Base-by-base conservation (phyloP, 202 grass and related monocot genomes). In the Digitaria exilis region DNA sequence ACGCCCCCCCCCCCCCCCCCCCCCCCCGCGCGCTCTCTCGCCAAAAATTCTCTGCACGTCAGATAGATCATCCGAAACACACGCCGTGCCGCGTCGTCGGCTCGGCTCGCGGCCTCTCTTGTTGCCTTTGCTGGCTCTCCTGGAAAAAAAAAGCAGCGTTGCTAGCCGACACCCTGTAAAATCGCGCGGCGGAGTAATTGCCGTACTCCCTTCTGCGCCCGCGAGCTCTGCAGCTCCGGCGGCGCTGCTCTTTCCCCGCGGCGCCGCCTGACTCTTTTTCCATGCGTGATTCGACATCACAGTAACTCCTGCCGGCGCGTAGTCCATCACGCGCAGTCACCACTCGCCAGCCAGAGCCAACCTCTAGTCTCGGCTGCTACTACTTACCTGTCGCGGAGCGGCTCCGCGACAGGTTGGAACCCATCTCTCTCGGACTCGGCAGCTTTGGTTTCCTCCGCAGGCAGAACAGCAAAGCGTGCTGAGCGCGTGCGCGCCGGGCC, bases 251-350 rank as follows among this genome's bases (percentile, higher is more conserved):
- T 43, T 48, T 7, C 74, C 56, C 55, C n/a, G n/a, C n/a, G n/a
- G 42, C 44, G 69, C 69, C 49, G 63, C 35, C 24, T 55, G 61
- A 24, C 52, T 7, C 11, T 9, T 56, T 55, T 76, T 15, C 58
- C 56, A 28, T 35, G 49, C 4, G 1, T 3, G 64, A 22, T 48
- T 29, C 3, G 14, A 64, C 48, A 58, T 35, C 18, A 30, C 80
- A 84, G 80, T 84, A 52, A 88, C 75, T 81, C 70, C 35, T 70
- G 41, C 6, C 86, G 76, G 62, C 75, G 82, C 13, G 48, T 59
- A 6, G n/a, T n/a, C n/a, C n/a, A n/a, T n/a, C n/a, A n/a, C n/a
- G 42, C 31, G 59, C 75, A 9, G 80, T 18, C 1, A 57, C 32
- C 51, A 69, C 35, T 37, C 37, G 6, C 16, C 35, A 39, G 19